These are phyloP conservation scores for Crotalaria pallida DNA, from an alignment of 306 rosid species.

Conservation along the genomic window DNA sequence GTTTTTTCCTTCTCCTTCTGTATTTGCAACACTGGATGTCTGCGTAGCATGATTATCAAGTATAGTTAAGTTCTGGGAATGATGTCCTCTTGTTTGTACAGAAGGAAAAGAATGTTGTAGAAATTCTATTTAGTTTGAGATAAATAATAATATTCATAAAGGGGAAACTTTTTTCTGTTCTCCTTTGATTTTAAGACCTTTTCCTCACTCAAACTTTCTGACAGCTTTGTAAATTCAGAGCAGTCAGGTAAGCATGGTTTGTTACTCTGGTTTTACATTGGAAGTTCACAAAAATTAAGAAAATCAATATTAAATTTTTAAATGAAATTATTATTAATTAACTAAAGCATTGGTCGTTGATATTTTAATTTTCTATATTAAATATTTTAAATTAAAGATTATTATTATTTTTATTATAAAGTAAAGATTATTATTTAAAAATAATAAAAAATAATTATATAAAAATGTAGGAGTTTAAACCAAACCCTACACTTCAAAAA, in stretches of 20 bases:
- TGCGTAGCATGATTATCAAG: conserved; percentile 38
- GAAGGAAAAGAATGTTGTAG: conserved; percentile 38
- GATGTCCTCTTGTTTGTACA: conserved; percentile 32
- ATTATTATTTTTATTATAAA: no score
- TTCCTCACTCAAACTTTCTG: conserved; percentile 5
- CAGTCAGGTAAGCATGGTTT: not conserved
- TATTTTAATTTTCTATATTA: no score
- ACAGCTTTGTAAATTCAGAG: not conserved
- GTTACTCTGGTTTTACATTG: no score
- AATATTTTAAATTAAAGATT: no score
- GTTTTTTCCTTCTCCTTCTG: not conserved
- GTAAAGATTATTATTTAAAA: no score
- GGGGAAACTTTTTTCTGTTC: conserved; percentile 56
- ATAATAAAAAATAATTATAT: no score
- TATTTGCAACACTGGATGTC: conserved; percentile 40
- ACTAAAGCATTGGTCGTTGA: no score
- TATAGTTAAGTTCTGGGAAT: conserved; percentile 33
- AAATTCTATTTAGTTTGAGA: conserved; percentile 39
- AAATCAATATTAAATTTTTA: no score
- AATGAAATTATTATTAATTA: no score
- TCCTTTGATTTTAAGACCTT: conserved; percentile 31
- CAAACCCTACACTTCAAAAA: no score
- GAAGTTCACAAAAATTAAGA: no score
- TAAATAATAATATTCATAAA: conserved; percentile 49
- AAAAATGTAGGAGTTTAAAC: no score